These are phyloP conservation scores for Penicillium sp. DNA, from an alignment of 2,329 filamentous ascomycete genomes.

Conservation along the genomic window DNA sequence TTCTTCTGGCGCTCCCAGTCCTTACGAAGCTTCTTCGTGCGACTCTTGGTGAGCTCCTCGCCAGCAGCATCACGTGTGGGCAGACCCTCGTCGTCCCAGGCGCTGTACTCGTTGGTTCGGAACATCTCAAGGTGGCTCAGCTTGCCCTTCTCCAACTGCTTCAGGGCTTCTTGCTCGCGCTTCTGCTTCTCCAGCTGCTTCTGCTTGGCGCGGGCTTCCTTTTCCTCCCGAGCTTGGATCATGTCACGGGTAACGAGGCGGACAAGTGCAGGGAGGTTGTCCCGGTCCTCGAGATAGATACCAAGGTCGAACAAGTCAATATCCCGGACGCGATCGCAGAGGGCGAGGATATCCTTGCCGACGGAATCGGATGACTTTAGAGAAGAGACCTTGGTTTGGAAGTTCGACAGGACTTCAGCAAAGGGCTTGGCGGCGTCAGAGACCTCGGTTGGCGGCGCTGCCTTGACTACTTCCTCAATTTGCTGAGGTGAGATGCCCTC, in stretches of 20 bases:
- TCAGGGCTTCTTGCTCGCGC: conserved; percentile 55
- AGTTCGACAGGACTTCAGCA: conserved; percentile 49
- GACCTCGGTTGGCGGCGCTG: conserved; percentile 26
- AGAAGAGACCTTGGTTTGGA: conserved; percentile 44
- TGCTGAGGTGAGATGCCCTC: conserved; percentile 43
- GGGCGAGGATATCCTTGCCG: conserved; percentile 70
- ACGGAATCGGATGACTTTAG: conserved; percentile 52
- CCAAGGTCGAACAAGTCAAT: conserved; percentile 77
- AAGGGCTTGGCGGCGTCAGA: conserved; percentile 46
- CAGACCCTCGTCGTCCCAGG: conserved; percentile 80
- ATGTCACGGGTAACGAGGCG: conserved; percentile 64
- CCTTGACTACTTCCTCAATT: conserved; percentile 43
- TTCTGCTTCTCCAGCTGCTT: conserved; percentile 62
- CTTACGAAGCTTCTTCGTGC: conserved; percentile 80
- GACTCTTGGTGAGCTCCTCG: conserved; percentile 77
- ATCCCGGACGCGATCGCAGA: conserved; percentile 82
- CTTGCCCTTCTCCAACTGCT: conserved; percentile 58
- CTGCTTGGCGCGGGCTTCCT: conserved; percentile 52
- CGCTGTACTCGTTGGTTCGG: conserved; percentile 63
- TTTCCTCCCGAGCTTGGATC: conserved; percentile 56
- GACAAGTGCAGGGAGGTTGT: conserved; percentile 70
- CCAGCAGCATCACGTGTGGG: conserved; percentile 77
- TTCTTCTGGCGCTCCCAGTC: conserved; percentile 92
- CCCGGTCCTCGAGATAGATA: conserved; percentile 84
- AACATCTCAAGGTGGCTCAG: conserved; percentile 63